A percentile compares a stretch with the other conserved stretches of the same genome.
Conservation (phyloP, 148 eudicot species). For the Persicaria tinctoria region DNA sequence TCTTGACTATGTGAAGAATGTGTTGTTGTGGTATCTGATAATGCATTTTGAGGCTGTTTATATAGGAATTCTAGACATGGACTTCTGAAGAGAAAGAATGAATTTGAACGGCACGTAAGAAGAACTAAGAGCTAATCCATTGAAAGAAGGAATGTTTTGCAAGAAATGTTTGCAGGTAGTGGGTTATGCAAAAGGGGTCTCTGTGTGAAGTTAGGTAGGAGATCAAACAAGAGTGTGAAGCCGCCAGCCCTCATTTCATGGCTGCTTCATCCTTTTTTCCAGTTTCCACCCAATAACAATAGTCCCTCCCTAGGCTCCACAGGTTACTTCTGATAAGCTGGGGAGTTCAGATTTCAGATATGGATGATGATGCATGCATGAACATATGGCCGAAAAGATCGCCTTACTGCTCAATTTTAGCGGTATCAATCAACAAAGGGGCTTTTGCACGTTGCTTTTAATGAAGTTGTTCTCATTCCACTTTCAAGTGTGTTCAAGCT, state of each 20-base stretch:
- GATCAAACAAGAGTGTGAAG: not conserved
- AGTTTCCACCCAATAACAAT: not conserved
- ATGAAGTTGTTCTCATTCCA: not conserved
- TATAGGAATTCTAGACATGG: not conserved
- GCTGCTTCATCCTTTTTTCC: not conserved
- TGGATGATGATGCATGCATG: not conserved
- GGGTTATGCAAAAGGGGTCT: not conserved
- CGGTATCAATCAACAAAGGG: not conserved
- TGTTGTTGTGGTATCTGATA: not conserved
- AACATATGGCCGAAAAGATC: not conserved
- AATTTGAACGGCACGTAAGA: not conserved
- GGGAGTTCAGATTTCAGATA: not conserved
- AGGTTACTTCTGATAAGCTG: not conserved
- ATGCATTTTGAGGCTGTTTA: not conserved
- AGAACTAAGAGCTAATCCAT: not conserved
- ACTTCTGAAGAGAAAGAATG: not conserved
- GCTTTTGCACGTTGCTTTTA: not conserved
- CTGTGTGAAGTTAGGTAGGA: conserved; percentile 9
- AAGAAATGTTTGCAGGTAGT: not conserved
- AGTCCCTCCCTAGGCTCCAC: not conserved
- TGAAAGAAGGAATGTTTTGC: conserved; percentile 6
- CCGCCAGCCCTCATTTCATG: conserved; percentile 4
- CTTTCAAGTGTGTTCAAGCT: not conserved
- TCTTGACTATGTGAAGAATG: not conserved
- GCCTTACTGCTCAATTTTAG: not conserved